Percentiles rank a stretch among this genome's conserved stretches.
phyloP scores from a whole-genome alignment of 805 yeast genomes.

The Candida piceae region DNA sequence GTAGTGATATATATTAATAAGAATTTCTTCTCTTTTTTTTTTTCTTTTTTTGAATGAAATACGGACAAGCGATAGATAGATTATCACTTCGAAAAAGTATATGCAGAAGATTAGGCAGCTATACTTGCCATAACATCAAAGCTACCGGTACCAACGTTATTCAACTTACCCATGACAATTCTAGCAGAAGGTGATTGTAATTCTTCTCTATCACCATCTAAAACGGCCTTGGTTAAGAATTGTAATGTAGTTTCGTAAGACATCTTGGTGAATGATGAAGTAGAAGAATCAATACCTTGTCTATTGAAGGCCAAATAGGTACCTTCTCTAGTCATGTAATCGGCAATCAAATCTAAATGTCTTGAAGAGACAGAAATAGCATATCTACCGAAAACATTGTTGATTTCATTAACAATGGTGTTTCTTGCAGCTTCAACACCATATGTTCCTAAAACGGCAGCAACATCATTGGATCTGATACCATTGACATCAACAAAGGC shows the following conservation, averaged over 20 bases:
- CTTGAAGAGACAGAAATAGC: slow-evolving; percentile 91
- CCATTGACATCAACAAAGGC: slow-evolving; percentile 87
- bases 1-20: too few species aligned
- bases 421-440: slow-evolving; percentile 99
- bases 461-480: slow-evolving; percentile 87
- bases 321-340: slow-evolving; percentile 99
- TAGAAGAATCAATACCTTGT: slow-evolving; percentile 94
- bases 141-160: slow-evolving; percentile 92
- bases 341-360: slow-evolving; percentile 95
- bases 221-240: slow-evolving; percentile 92
- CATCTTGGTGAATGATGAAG: slow-evolving; percentile 98
- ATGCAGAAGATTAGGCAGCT: not conserved
- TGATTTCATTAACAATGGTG: slow-evolving; percentile 93
- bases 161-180: slow-evolving; percentile 85
- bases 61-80: too few species aligned
- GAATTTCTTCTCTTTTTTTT: too few species aligned
- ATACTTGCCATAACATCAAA: slow-evolving; percentile 69
- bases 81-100: too few species aligned
- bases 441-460: slow-evolving; percentile 82
- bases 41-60: too few species aligned
- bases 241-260: slow-evolving; percentile 98
- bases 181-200: slow-evolving; percentile 90
- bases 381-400: slow-evolving; percentile 92
- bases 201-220: slow-evolving; percentile 85
- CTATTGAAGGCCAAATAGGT: slow-evolving; percentile 94